These are phyloP conservation scores for Xanthoconium stramineum DNA, from an alignment of 768 basidiomycete genomes.

Conservation along the genomic window DNA sequence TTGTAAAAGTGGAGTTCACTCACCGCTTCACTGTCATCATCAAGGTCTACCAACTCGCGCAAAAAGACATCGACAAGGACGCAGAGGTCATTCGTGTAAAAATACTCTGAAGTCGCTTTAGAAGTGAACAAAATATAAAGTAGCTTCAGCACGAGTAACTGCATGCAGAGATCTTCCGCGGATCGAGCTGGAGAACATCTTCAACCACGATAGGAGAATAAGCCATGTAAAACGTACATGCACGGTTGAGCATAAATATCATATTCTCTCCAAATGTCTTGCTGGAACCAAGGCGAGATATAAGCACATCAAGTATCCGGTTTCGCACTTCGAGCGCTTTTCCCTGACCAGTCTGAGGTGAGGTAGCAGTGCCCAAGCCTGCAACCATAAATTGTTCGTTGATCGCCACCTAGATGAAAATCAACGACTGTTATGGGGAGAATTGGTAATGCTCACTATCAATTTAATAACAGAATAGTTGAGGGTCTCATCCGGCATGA, in stretches of 20 bases:
- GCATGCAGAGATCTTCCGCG: conserved; percentile 91
- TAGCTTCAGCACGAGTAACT: conserved; percentile 89
- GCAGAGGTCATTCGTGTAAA: conserved; percentile 96
- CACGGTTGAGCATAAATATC: conserved; percentile 98
- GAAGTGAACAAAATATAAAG: conserved; percentile 95
- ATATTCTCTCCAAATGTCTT: conserved; percentile 98
- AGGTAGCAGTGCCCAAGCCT: conserved; percentile 40
- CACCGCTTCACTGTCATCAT: conserved; percentile 92
- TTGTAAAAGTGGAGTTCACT: conserved; percentile 28
- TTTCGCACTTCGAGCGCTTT: conserved; percentile 54
- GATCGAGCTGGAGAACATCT: conserved; percentile 59
- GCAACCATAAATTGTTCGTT: conserved; percentile 99
- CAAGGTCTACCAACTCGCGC: conserved; percentile 87
- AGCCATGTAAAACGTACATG: conserved; percentile 53
- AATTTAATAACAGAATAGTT: conserved; percentile 96
- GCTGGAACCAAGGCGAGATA: conserved; percentile 79
- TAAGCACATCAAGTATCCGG: conserved; percentile 77
- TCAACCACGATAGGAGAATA: conserved; percentile 6
- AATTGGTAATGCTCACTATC: conserved; percentile 53
- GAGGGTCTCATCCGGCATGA: conserved; percentile 86
- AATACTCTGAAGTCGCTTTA: conserved; percentile 89
- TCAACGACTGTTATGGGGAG: conserved; percentile 5
- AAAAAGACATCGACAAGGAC: conserved; percentile 97
- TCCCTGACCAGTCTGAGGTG: conserved; percentile 24
- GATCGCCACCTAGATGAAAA: conserved; percentile 66